A percentile compares a stretch with the other conserved stretches of the same genome.
These are phyloP conservation scores for Clohesyomyces aquaticus DNA, from an alignment of 495 filamentous ascomycete genomes.

Conservation along the genomic window DNA sequence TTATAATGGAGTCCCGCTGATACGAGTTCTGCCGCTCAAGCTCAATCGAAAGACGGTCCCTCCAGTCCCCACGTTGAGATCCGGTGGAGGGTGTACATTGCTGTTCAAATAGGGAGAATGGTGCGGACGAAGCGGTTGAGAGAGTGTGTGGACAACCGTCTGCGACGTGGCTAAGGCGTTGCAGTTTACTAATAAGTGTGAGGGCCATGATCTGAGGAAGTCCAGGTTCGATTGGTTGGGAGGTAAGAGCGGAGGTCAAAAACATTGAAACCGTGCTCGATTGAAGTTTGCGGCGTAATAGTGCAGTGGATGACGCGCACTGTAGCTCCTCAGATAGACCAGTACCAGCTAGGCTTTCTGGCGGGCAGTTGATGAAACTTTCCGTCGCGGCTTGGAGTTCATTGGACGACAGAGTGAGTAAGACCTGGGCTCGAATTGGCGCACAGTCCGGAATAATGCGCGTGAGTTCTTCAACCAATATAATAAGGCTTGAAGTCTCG, in stretches of 20 bases:
- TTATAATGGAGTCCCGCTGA: constrained; percentile 51
- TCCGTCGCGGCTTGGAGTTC: constrained; percentile 8
- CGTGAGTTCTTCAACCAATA: constrained; percentile 16
- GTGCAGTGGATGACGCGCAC: constrained; percentile 4
- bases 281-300: constrained; percentile 19
- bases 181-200: constrained; percentile 26
- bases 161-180: neutral
- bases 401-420: constrained; percentile 15
- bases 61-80: constrained; percentile 21
- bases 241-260: constrained; percentile 40
- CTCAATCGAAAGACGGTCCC: constrained; percentile 27
- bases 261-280: constrained; percentile 32
- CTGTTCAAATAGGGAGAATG: constrained; percentile 32
- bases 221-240: constrained; percentile 26
- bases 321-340: neutral
- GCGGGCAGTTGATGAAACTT: constrained; percentile 8
- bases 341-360: neutral
- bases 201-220: constrained; percentile 19
- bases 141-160: neutral
- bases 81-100: constrained; percentile 26
- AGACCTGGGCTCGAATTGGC: constrained; percentile 8
- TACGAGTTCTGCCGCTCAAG: constrained; percentile 48
- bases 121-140: neutral
- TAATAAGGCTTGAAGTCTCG: neutral
- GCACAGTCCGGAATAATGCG: neutral